Base-by-base conservation (phyloP, 352 stramenopile species). In the Globisporangium spiculum region DNA sequence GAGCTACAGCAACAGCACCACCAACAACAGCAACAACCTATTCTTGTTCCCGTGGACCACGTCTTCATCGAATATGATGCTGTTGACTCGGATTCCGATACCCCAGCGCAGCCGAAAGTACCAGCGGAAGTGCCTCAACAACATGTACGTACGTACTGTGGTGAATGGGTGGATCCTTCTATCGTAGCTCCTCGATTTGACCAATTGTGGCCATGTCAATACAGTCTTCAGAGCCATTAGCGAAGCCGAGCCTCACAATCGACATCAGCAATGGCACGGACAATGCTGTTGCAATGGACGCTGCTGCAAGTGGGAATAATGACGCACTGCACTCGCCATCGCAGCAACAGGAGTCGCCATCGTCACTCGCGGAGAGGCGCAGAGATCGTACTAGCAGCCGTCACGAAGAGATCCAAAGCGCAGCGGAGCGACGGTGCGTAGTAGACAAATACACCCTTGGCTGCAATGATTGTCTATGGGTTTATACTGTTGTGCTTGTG, bases 61-160 rank as follows among this genome's bases (percentile, higher is more conserved):
- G 55, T 61, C 30, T 61, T 61, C 55, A 61, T 61, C 55, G 55
- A 61, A 20, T 61, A 61, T 22, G 55, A 61, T 12, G 41, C 38
- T 20, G 55, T 16, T 24, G 55, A 61, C 20, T 44, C 55, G 32
- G 55, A 61, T 16, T 10, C 3, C 18, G 18, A 9, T 27, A 26
- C 18, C 20, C 46, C 20, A 12, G 30, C 8, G 20, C 55, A 46
- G 32, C 22, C 18, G 20, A n/a, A 34, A 46, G 24, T 9, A 24
- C 26, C 34, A 26, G 57, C 30, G 10, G 55, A 61, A 61, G 55
- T 14, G 16, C 27, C 54, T 2, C 54, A 66, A 30, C 60, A 66
- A 44, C 60, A 22, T 9, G 60, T 66, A 59, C 46, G 60, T 58
- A 56, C 10, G 27, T 6, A 4, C 18, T 55, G 24, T 41, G 20